phyloP scores from a whole-genome alignment of 2,329 filamentous ascomycete species.

The Bipolaris oryzae region DNA sequence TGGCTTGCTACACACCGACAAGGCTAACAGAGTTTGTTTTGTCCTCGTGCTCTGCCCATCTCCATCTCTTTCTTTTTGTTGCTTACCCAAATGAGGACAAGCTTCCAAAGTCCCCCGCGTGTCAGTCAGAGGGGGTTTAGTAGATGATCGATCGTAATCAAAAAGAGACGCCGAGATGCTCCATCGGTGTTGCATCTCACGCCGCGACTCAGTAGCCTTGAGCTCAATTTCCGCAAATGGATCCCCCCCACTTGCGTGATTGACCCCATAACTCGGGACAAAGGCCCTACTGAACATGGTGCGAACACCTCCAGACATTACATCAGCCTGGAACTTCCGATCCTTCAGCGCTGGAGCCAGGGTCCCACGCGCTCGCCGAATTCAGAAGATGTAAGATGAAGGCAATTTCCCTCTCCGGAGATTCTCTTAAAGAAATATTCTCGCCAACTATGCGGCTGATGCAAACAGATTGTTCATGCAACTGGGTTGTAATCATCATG shows the following conservation, averaged over 20 bases:
- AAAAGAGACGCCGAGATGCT: constrained; percentile 8
- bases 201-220: constrained; percentile 9
- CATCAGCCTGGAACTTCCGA: constrained; percentile 30
- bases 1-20: neutral
- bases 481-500: constrained; percentile 29
- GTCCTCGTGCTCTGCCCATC: constrained; percentile 6
- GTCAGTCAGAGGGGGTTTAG: neutral
- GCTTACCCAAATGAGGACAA: constrained; percentile 7
- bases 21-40: constrained; percentile 10
- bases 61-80: neutral
- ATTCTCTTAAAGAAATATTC: constrained; percentile 22
- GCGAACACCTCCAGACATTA: constrained; percentile 30
- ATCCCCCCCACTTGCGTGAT: constrained; percentile 12
- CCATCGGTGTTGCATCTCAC: constrained; percentile 9
- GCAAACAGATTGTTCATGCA: constrained; percentile 31
- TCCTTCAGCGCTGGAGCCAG: constrained; percentile 29
- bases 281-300: constrained; percentile 28
- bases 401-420: constrained; percentile 23
- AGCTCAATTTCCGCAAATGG: constrained; percentile 19
- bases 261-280: constrained; percentile 18
- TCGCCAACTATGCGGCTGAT: constrained; percentile 14
- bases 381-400: constrained; percentile 30
- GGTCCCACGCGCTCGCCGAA: constrained; percentile 37
- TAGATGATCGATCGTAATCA: constrained; percentile 9
- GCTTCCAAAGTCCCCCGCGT: neutral